These are phyloP conservation scores for Dissophora ornata DNA, from an alignment of 192 early-diverging fungal genomes.

Conservation along the genomic window DNA sequence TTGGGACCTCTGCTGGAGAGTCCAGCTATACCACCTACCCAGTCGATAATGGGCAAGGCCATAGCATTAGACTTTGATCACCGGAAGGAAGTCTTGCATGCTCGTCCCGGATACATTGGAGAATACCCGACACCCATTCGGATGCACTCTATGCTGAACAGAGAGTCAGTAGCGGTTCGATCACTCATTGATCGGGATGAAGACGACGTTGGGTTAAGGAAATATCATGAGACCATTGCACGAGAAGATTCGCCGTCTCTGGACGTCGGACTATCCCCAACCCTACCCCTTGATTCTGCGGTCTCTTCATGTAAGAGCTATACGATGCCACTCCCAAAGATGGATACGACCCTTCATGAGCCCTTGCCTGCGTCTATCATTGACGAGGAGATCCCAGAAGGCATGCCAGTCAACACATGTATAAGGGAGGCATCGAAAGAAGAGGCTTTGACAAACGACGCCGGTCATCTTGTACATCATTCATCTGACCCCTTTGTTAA, in stretches of 20 bases:
- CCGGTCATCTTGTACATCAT: too few relatives aligned
- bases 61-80: constrained; percentile 4
- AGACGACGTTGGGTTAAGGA: background rate
- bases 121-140: constrained; percentile 38
- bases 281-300: background rate
- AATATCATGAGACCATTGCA: too few relatives aligned
- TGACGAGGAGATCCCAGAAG: background rate
- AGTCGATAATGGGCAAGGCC: constrained; percentile 16
- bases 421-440: too few relatives aligned
- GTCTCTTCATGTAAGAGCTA: background rate
- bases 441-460: too few relatives aligned
- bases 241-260: too few relatives aligned
- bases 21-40: background rate
- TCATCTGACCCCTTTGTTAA: too few relatives aligned
- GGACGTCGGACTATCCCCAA: background rate
- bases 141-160: constrained; percentile 32
- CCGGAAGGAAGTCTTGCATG: constrained; percentile 14
- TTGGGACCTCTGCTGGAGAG: background rate
- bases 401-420: background rate
- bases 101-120: constrained; percentile 33
- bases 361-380: background rate
- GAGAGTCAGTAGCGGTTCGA: constrained; percentile 8
- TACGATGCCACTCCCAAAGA: constrained; percentile 12
- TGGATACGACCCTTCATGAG: background rate
- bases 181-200: background rate